Evolutionary conservation across 1,284 basidiomycete genomes (phyloP), one percentile per base, ranked within the genome.

Genomic region (Austroboletus olivaceoglutinosus): DNA sequence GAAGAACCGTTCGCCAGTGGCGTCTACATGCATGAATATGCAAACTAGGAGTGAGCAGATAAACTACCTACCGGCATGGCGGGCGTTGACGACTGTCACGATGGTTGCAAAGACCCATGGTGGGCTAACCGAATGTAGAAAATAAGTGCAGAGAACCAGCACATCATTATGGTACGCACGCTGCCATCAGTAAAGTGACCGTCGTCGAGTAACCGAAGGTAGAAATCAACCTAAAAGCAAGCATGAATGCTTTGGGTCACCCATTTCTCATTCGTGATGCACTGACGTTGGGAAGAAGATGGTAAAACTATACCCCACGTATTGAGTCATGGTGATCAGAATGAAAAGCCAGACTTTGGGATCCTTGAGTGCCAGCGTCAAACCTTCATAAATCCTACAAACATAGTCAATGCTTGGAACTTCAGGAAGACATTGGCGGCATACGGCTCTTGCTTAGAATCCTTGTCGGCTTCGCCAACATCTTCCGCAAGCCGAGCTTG

Each of bases 401-500:
- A 50, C 37, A 11, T n/a, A 52, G 25, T 43, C 15, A 19, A 19
- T 8, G 46, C 27, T 23, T 15, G 30, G 19, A 43, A 25, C 15
- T 23, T 7, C 6, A 30, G 39, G 4, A 5, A 37, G 13, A n/a
- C 8, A n/a, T 37, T 29, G 19, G 19, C 3, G 18, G 70, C 80
- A 46, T 59, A 83, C 81, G 81, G 79, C 46, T 81, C 78, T 49
- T 77, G 69, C 1, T 67, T 64, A 40, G 75, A 75, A 57, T 86
- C 83, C 54, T 78, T 72, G 56, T 86, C 84, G 0, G 81, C 81
- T 67, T 86, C 85, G 6, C 85, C 85, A 19, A 80, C 82, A 61
- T 90, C 86, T 63, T 89, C 86, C 1, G 83, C 76, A 30, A 91
- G 75, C 5, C 88, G 80, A 1, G 81, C 80, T 61, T 85, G 83